phyloP scores from a whole-genome alignment of 1,284 basidiomycete species.

The Wolfiporia cocos region DNA sequence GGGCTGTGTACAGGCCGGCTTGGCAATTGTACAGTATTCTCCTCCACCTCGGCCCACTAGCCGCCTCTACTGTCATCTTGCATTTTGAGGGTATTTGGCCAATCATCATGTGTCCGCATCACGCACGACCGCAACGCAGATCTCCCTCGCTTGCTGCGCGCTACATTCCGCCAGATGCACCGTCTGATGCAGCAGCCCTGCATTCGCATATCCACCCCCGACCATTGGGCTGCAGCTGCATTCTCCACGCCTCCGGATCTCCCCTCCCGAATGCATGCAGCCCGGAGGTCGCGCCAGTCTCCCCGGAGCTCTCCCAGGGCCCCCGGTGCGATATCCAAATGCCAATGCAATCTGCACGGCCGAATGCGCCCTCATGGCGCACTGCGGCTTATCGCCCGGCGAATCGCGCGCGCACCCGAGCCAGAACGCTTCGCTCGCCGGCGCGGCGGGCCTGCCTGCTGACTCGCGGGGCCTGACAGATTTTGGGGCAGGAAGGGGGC shows the following conservation, averaged over 20 bases:
- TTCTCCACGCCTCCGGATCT: conserved; percentile 1
- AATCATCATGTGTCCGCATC: not conserved
- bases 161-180: not conserved
- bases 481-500: not conserved
- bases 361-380: not conserved
- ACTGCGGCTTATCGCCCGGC: not conserved
- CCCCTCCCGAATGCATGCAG: not conserved
- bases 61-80: not conserved
- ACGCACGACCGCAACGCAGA: not conserved
- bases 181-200: not conserved
- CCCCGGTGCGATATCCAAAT: not conserved
- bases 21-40: not conserved
- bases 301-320: conserved; percentile 1
- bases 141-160: not conserved
- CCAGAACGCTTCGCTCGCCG: not conserved
- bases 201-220: not conserved
- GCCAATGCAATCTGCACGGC: not conserved
- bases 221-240: not conserved
- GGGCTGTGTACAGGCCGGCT: not conserved
- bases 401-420: conserved; percentile 1
- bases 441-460: not conserved
- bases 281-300: conserved; percentile 4
- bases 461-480: too few relatives aligned
- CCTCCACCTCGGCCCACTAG: too few relatives aligned
- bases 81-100: not conserved